phyloP scores from a whole-genome alignment of 805 yeast genomes.

The Monosporozyma aquatica region DNA sequence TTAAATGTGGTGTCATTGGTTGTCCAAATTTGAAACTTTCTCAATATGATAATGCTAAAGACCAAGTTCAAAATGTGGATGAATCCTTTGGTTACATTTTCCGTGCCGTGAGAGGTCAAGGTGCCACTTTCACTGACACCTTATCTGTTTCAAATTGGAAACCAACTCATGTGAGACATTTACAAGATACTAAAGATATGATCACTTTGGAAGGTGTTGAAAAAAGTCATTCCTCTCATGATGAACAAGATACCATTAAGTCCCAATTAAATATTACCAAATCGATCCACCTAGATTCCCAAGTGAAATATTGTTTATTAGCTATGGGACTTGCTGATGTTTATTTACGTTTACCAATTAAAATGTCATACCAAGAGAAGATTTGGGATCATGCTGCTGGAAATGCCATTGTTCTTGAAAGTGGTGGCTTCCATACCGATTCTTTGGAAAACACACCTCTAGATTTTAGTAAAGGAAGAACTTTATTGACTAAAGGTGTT shows the following conservation, averaged over 20 bases:
- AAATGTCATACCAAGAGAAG: conserved; percentile 72
- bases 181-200: conserved; percentile 20
- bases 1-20: conserved; percentile 86
- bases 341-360: conserved; percentile 79
- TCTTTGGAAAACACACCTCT: conserved; percentile 57
- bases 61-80: conserved; percentile 14
- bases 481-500: conserved; percentile 77
- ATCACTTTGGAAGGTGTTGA: conserved; percentile 74
- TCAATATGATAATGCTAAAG: conserved; percentile 32
- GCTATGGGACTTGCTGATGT: conserved; percentile 89
- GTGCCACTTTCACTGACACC: conserved; percentile 29
- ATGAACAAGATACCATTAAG: conserved; percentile 72
- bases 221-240: conserved; percentile 88
- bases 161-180: conserved; percentile 47
- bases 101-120: conserved; percentile 25
- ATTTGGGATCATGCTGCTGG: conserved; percentile 99
- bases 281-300: conserved; percentile 82
- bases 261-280: conserved; percentile 48
- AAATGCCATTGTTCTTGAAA: conserved; percentile 71
- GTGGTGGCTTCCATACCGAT: conserved; percentile 88
- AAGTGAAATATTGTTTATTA: conserved; percentile 88
- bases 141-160: conserved; percentile 29
- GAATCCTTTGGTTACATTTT: conserved; percentile 26
- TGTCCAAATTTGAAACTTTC: conserved; percentile 72
- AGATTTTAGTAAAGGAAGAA: conserved; percentile 81